phyloP scores from a whole-genome alignment of 164 flowering plant species.

The Cinnamomum micranthum region DNA sequence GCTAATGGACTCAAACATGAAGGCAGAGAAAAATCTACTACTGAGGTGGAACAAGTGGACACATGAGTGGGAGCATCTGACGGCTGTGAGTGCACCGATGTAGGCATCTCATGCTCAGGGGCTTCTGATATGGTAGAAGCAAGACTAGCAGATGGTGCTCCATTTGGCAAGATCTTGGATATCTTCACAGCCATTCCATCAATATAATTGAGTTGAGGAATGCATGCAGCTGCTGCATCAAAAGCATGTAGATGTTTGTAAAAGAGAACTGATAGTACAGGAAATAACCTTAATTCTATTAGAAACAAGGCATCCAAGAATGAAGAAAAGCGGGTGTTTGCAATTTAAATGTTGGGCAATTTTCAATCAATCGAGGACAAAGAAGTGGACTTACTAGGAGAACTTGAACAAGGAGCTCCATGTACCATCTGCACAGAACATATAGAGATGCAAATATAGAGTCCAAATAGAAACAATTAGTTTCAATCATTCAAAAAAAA shows the following conservation, averaged over 20 bases:
- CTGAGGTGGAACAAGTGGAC: slow-evolving; percentile 25
- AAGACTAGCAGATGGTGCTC: slow-evolving; percentile 19
- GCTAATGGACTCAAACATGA: slow-evolving; percentile 21
- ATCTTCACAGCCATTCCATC: slow-evolving; percentile 19
- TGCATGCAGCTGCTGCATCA: slow-evolving; percentile 25
- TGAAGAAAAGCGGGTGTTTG: not conserved
- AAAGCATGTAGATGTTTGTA: not conserved
- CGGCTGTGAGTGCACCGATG: slow-evolving; percentile 17
- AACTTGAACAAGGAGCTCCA: slow-evolving; percentile 29
- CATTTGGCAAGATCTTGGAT: slow-evolving; percentile 13
- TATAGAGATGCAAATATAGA: not conserved
- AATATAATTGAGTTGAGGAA: slow-evolving; percentile 14
- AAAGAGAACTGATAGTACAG: not conserved
- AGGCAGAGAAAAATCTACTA: slow-evolving; percentile 22
- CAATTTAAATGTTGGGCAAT: not conserved
- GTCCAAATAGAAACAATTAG: not conserved
- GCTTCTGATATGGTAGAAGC: slow-evolving; percentile 20
- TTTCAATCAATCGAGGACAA: not conserved
- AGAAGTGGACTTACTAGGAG: slow-evolving; percentile 36
- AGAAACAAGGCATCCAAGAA: not conserved
- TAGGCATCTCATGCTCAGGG: slow-evolving; percentile 21
- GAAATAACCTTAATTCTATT: not conserved
- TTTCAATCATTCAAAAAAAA: no score
- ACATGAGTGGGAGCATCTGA: slow-evolving; percentile 15
- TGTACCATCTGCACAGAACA: slow-evolving; percentile 31